Base-by-base conservation (phyloP, 768 basidiomycete genomes). In the Hygrophorus pudorinus region DNA sequence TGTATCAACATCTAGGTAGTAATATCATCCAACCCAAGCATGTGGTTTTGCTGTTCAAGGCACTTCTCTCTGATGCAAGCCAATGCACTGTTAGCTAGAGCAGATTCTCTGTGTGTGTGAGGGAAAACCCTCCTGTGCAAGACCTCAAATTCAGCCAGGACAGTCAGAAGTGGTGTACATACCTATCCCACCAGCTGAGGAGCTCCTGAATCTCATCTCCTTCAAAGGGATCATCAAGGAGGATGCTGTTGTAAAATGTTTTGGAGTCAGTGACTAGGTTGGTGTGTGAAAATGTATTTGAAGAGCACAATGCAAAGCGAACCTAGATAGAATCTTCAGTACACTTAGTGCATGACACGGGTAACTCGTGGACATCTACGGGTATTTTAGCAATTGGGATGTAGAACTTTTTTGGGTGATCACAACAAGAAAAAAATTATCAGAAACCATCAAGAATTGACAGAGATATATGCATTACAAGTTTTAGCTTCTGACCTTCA, bases 241-340 rank as follows among this genome's bases (percentile, higher is more conserved):
- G 40, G n/a, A 41, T 27, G 40, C 24, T 28, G 28, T 27, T 41
- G n/a, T 41, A 41, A 28, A 41, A 41, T 9, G n/a, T 41, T 31
- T 41, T 27, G 12, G n/a, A 41, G 29, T 41, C 40, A 14, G 40
- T 41, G 24, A 41, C 21, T 18, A 38, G 14, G 21, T 38, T 18
- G 4, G 38, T 38, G 6, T 12, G 14, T 6, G 21, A 38, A 38
- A 30, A 30, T 31, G 29, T 31, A 21, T 14, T 28, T 4, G 40
- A 27, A 2, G 29, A 24, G 18, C 24, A 41, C 40, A 41, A 14
- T n/a, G n/a, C n/a, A n/a, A n/a, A n/a, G n/a, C n/a, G n/a, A n/a
- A n/a, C n/a, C n/a, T n/a, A n/a, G n/a, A n/a, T n/a, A n/a, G n/a
- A n/a, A n/a, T n/a, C n/a, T n/a, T n/a, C n/a, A n/a, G n/a, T n/a